Percentiles rank a stretch among this genome's conserved stretches.
Conservation (phyloP, 2,329 filamentous ascomycete species). For the Ophiocordyceps robertsii region DNA sequence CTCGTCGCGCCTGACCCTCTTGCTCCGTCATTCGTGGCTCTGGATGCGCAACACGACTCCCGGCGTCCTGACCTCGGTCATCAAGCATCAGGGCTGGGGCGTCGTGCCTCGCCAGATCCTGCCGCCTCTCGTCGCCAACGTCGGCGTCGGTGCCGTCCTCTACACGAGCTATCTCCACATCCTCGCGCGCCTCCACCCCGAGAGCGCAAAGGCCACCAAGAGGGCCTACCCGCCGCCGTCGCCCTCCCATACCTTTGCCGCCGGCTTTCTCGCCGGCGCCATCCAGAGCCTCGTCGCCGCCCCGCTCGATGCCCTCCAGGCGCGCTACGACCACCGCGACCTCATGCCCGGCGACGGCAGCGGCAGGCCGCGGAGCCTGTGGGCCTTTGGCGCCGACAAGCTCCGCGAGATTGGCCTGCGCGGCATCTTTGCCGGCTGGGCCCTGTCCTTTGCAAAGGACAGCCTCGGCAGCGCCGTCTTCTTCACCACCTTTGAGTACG, state of each 20-base stretch:
- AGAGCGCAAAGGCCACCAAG: slow-evolving; percentile 40
- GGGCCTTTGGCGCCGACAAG: slow-evolving; percentile 51
- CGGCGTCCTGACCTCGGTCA: slow-evolving; percentile 52
- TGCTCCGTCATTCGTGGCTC: slow-evolving; percentile 28
- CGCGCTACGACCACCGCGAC: slow-evolving; percentile 50
- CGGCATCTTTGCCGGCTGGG: slow-evolving; percentile 63
- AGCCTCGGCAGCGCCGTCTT: slow-evolving; percentile 56
- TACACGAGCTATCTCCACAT: slow-evolving; percentile 66
- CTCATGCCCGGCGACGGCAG: slow-evolving; percentile 24
- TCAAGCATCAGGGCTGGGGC: slow-evolving; percentile 57
- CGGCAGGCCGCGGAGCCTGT: slow-evolving; percentile 48
- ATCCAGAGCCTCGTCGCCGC: slow-evolving; percentile 61
- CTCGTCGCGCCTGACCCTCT: slow-evolving; percentile 15
- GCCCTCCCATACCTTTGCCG: slow-evolving; percentile 49
- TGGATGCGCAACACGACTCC: slow-evolving; percentile 53
- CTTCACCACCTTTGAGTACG: slow-evolving; percentile 63
- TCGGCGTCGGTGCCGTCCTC: slow-evolving; percentile 58
- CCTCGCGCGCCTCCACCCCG: slow-evolving; percentile 51
- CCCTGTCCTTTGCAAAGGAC: slow-evolving; percentile 55
- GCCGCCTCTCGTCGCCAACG: slow-evolving; percentile 61
- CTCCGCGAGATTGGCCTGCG: slow-evolving; percentile 58
- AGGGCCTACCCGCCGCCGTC: slow-evolving; percentile 58
- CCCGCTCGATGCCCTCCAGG: slow-evolving; percentile 63
- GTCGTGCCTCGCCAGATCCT: slow-evolving; percentile 67
- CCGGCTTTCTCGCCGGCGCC: slow-evolving; percentile 54